Base-by-base conservation (phyloP, 2,329 filamentous ascomycete genomes). In the Apiospora koreana region DNA sequence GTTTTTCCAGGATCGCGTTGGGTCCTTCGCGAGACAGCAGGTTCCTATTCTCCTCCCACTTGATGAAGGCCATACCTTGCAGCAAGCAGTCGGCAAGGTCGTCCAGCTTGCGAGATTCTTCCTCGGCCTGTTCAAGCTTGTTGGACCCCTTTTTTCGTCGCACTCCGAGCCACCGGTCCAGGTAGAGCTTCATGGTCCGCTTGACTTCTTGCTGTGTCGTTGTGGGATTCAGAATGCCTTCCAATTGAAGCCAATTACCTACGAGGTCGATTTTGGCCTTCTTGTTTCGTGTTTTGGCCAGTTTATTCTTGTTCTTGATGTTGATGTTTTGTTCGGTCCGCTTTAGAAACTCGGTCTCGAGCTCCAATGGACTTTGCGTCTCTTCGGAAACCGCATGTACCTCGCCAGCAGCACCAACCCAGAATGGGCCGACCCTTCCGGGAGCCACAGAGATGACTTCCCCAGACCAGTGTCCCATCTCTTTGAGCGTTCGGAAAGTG, bases 61-160 rank as follows among this genome's bases (percentile, higher is more conserved):
- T 86, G 46, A 94, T 80, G 90, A 92, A 95, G 2, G 93, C 91
- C 71, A 94, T 85, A 2, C 90, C 94, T 79, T 97, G 94, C 69
- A 96, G 79, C 35, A 96, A 81, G 77, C 91, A 93, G 82, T 97
- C 94, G 0, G 93, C 92, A 67, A 97, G 81, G 82, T 97, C 94
- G 79, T 97, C 94, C 68, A 95, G 80, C 80, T 96, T 96, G n/a
- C 73, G 76, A 76, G 82, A 81, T 65, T 81, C 79, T n/a, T 73
- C 72, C 65, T 79, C 76, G 1, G 81, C 82, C 45, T 81, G 77
- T 1, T 74, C 75, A 43, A 76, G 80, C 42, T 67, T 43, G 38
- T 62, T 70, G 41, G 41, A 18, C 18, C n/a, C 62, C 25, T 65
- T 18, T 68, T 12, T 75, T 78, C 7, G 80, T 69, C 2, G n/a